Evolutionary conservation across 1,284 basidiomycete genomes (phyloP), one percentile per base, ranked within the genome.

Genomic region (Leccinum griseonigrum): DNA sequence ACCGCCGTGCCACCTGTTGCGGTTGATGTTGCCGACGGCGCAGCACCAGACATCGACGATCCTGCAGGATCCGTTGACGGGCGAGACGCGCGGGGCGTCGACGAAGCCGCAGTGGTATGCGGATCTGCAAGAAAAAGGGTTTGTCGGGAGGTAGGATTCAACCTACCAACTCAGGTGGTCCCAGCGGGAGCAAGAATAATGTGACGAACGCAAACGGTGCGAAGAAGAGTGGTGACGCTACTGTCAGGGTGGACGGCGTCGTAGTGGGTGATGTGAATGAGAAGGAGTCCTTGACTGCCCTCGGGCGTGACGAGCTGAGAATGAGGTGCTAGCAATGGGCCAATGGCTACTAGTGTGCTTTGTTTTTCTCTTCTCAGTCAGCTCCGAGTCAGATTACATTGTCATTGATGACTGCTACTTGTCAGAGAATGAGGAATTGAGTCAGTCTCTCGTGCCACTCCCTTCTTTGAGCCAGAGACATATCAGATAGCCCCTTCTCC

Each of bases 21-120:
- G 90, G 50, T 71, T 96, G 59, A 87, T 83, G 43, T 75, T 96
- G n/a, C 94, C 94, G 3, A 94, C 92, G 1, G 86, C 89, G 10
- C 90, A 88, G 63, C 93, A 88, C 70, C 86, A 89, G 70, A 80
- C 87, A 34, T 86, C 87, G 48, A 85, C 85, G 0, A 84, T 95
- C 18, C 18, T 51, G 50, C 78, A 85, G 61, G 92, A 95, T 76
- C 94, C 94, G 8, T 76, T 95, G 65, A 94, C 90, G 2, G 90
- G 88, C 16, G 86, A 91, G 72, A 80, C 80, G 62, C 79, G 83
- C 63, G 79, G 78, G 14, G 84, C 88, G 5, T 84, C 87, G 56
- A 81, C 85, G 5, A 86, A 86, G 65, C 94, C 94, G 4, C 76
- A 78, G 55, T 96, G 94, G 94, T 74, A 92, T 63, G 72, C 84